These are phyloP conservation scores for Helotiales sp. DNA, from an alignment of 2,329 filamentous ascomycete genomes.

Conservation along the genomic window DNA sequence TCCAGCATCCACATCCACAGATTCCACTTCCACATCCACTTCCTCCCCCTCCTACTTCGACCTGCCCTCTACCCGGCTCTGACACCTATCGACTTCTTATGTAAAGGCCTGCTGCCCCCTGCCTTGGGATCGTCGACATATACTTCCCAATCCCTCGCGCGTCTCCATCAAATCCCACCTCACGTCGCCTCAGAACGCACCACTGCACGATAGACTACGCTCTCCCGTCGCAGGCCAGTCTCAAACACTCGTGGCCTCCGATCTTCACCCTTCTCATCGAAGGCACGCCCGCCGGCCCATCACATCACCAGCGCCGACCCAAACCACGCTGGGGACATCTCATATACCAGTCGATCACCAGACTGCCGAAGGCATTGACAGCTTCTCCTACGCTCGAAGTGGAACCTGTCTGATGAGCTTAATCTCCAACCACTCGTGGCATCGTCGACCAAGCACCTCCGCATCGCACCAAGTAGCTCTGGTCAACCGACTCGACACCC, in stretches of 20 bases:
- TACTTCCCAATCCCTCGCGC: slow-evolving; percentile 24
- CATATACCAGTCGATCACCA: slow-evolving; percentile 20
- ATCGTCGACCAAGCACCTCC: slow-evolving; percentile 5
- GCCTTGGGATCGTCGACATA: slow-evolving; percentile 26
- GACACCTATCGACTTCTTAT: slow-evolving; percentile 20
- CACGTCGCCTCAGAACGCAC: not conserved
- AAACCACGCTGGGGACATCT: slow-evolving; percentile 11
- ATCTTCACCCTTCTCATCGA: slow-evolving; percentile 19
- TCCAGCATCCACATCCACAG: not conserved
- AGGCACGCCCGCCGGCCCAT: slow-evolving; percentile 1
- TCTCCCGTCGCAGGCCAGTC: slow-evolving; percentile 8
- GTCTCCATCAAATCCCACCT: slow-evolving; percentile 9
- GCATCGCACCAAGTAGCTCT: slow-evolving; percentile 12
- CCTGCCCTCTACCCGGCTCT: not conserved
- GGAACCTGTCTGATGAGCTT: slow-evolving; percentile 28
- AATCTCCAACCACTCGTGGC: slow-evolving; percentile 20
- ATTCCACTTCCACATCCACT: not conserved
- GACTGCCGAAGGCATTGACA: slow-evolving; percentile 27
- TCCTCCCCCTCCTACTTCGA: not conserved
- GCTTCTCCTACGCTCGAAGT: slow-evolving; percentile 24
- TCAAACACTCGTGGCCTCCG: slow-evolving; percentile 17
- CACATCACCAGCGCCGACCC: not conserved
- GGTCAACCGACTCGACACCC: slow-evolving; percentile 3
- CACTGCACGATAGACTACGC: not conserved
- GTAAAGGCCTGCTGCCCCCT: slow-evolving; percentile 19